Evolutionary conservation across 1,284 basidiomycete genomes (phyloP).

Genomic region (Rhizoctonia solani): DNA sequence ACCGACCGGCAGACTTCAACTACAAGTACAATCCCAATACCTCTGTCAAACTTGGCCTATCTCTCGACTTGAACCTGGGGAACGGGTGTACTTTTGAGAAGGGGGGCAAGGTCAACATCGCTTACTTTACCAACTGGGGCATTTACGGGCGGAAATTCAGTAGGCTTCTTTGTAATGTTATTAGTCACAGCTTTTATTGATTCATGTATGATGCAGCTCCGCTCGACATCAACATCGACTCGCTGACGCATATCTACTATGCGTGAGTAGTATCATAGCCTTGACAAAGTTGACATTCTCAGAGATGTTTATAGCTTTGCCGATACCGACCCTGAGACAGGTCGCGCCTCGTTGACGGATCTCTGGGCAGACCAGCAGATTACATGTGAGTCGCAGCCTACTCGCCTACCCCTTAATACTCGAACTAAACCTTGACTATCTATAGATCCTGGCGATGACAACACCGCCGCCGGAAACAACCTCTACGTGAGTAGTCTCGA

Average conservation of each 20-base stretch:
- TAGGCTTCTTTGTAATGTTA: background rate
- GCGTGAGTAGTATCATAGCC: background rate
- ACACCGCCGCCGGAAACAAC: background rate
- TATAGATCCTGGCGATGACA: background rate
- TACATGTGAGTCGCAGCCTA: background rate
- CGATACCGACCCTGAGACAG: background rate
- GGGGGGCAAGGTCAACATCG: background rate
- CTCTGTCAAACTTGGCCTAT: background rate
- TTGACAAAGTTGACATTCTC: background rate
- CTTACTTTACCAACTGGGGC: slow-evolving; percentile 1
- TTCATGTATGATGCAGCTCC: background rate
- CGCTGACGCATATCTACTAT: background rate
- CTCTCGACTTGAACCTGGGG: background rate
- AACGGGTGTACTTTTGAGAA: background rate
- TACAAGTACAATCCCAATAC: background rate
- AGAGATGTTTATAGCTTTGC: background rate
- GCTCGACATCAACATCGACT: background rate
- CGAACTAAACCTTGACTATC: background rate
- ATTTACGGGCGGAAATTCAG: background rate
- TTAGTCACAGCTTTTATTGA: background rate
- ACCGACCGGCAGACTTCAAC: slow-evolving; percentile 10
- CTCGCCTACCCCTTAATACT: background rate
- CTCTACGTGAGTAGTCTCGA: slow-evolving; percentile 1
- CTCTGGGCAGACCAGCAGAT: background rate
- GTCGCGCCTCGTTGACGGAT: background rate